These are phyloP conservation scores for Gloeostereum incarnatum DNA, from an alignment of 768 basidiomycete species.

Conservation along the genomic window DNA sequence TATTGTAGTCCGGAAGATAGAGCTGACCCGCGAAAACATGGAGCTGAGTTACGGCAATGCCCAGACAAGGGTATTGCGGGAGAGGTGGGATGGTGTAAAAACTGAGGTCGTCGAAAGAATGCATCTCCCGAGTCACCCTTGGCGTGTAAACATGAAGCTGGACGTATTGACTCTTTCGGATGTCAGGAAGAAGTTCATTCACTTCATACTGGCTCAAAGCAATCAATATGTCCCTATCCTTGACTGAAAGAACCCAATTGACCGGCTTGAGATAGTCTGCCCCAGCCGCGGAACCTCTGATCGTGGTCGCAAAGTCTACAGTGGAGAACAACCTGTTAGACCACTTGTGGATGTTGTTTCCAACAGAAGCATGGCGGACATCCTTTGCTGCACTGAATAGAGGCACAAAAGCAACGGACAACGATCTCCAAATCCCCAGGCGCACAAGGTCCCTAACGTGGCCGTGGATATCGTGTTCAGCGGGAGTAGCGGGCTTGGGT, in stretches of 20 bases:
- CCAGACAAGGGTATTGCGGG: neutral
- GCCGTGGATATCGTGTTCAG: slow-evolving; percentile 12
- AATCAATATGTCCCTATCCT: slow-evolving; percentile 12
- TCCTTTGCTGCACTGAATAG: neutral
- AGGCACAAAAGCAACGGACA: neutral
- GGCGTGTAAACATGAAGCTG: slow-evolving; percentile 20
- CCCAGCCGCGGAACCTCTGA: neutral
- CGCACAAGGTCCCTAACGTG: slow-evolving; percentile 12
- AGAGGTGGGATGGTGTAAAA: slow-evolving; percentile 16
- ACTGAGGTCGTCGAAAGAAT: slow-evolving; percentile 8
- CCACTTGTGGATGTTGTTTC: too few species aligned
- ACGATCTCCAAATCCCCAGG: neutral
- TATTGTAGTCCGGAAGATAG: slow-evolving; percentile 16
- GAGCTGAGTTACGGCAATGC: slow-evolving; percentile 9
- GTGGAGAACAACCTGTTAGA: slow-evolving; percentile 10
- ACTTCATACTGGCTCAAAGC: slow-evolving; percentile 22
- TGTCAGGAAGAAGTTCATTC: slow-evolving; percentile 14
- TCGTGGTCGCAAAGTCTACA: slow-evolving; percentile 5
- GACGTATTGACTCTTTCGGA: slow-evolving; percentile 11
- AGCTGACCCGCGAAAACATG: slow-evolving; percentile 23
- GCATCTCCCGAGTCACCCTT: slow-evolving; percentile 5
- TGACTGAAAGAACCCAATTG: slow-evolving; percentile 16
- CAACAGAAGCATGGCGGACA: neutral
- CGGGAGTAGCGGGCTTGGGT: slow-evolving; percentile 7
- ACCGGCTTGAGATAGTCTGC: slow-evolving; percentile 19